phyloP scores from a whole-genome alignment of 2,329 filamentous ascomycete genomes.

The Ascochyta pisi region DNA sequence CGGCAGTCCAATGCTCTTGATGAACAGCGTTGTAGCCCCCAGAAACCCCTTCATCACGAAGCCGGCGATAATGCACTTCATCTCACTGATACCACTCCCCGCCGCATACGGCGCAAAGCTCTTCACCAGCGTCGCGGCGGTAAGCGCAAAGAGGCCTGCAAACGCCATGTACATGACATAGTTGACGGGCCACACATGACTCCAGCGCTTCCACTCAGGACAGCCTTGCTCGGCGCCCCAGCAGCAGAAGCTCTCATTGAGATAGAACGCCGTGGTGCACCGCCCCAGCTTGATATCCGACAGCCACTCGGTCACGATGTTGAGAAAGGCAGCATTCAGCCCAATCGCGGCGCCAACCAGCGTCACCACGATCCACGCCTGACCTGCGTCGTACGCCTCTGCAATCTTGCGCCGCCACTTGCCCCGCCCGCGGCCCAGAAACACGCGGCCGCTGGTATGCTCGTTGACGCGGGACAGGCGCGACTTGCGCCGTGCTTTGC shows the following conservation, averaged over 20 bases:
- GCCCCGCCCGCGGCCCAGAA: constrained; percentile 68
- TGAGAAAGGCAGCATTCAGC: constrained; percentile 88
- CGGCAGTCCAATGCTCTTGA: constrained; percentile 91
- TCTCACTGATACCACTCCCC: constrained; percentile 96
- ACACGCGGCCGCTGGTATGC: constrained; percentile 34
- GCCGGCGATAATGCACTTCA: constrained; percentile 98
- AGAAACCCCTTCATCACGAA: constrained; percentile 99
- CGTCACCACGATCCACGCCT: constrained; percentile 97
- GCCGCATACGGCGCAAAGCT: constrained; percentile 94
- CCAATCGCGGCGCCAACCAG: constrained; percentile 93
- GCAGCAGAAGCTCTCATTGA: constrained; percentile 97
- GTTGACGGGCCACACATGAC: constrained; percentile 76
- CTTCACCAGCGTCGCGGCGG: constrained; percentile 84
- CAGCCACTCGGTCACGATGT: constrained; percentile 96
- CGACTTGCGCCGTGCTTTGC: constrained; percentile 76
- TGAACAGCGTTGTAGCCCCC: constrained; percentile 86
- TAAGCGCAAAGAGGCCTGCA: constrained; percentile 81
- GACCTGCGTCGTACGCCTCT: constrained; percentile 92
- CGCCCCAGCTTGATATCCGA: constrained; percentile 96
- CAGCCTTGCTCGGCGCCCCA: constrained; percentile 95
- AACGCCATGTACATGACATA: constrained; percentile 89
- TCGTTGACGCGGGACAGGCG: constrained; percentile 57
- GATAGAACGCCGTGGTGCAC: constrained; percentile 92
- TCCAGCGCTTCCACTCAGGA: constrained; percentile 89
- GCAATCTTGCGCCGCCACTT: constrained; percentile 78